Conservation (phyloP, 2,329 filamentous ascomycete genomes). For the Cladosporium cucumerinum region DNA sequence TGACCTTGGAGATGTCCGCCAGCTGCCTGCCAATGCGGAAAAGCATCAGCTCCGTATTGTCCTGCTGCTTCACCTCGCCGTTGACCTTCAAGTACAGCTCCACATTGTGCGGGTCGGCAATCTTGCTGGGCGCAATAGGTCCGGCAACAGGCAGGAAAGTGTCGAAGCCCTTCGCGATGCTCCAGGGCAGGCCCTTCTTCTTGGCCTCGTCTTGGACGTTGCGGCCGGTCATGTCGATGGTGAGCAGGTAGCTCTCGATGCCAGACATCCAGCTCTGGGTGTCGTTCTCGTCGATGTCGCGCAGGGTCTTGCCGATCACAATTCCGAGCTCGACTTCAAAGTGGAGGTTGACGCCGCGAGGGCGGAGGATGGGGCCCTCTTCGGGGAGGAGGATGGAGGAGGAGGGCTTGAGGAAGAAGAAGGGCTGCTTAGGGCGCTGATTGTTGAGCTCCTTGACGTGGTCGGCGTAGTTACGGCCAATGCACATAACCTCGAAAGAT, state of each 20-base stretch:
- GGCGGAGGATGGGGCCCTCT: conserved; percentile 75
- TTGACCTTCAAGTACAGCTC: conserved; percentile 87
- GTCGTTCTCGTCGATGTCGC: conserved; percentile 72
- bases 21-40: conserved; percentile 84
- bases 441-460: conserved; percentile 92
- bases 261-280: conserved; percentile 72
- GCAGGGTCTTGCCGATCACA: conserved; percentile 76
- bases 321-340: conserved; percentile 94
- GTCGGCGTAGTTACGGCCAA: conserved; percentile 95
- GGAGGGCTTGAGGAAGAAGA: conserved; percentile 97
- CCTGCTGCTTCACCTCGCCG: conserved; percentile 70
- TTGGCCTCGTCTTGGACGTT: conserved; percentile 97
- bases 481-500: conserved; percentile 72
- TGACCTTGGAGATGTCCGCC: conserved; percentile 88
- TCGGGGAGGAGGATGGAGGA: conserved; percentile 78
- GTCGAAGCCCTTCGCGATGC: conserved; percentile 95
- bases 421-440: conserved; percentile 83
- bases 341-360: conserved; percentile 79
- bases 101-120: conserved; percentile 83
- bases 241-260: conserved; percentile 81
- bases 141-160: conserved; percentile 88
- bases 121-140: conserved; percentile 72
- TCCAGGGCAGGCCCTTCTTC: conserved; percentile 94
- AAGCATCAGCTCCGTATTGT: conserved; percentile 91
- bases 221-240: conserved; percentile 95